Evolutionary conservation across 2,329 filamentous ascomycete genomes (phyloP).

Genomic region (Trichoderma sp.): DNA sequence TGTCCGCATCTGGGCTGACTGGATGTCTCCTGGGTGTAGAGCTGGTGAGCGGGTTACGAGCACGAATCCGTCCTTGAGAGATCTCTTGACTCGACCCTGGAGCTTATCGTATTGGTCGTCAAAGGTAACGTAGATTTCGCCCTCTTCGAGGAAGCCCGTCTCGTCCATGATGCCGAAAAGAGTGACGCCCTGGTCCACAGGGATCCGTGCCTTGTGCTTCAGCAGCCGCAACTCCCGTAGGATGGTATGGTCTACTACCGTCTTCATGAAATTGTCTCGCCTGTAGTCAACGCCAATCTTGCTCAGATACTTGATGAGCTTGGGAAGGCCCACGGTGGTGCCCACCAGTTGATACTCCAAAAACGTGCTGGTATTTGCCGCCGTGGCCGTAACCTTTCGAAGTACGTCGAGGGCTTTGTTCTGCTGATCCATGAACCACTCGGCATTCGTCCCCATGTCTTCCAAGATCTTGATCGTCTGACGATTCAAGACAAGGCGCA

Average conservation of each 20-base stretch:
- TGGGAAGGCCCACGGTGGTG: slow-evolving; percentile 60
- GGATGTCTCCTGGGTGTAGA: slow-evolving; percentile 79
- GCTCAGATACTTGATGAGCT: slow-evolving; percentile 62
- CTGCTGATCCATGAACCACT: slow-evolving; percentile 68
- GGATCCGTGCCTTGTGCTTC: slow-evolving; percentile 79
- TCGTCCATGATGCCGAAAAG: slow-evolving; percentile 86
- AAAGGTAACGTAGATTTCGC: slow-evolving; percentile 68
- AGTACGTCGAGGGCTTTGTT: slow-evolving; percentile 62
- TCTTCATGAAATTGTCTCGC: slow-evolving; percentile 69
- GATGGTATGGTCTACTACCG: slow-evolving; percentile 69
- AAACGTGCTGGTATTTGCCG: slow-evolving; percentile 66
- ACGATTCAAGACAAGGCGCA: slow-evolving; percentile 73
- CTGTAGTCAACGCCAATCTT: slow-evolving; percentile 65
- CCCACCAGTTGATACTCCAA: slow-evolving; percentile 65
- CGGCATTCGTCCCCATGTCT: slow-evolving; percentile 64
- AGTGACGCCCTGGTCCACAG: slow-evolving; percentile 69
- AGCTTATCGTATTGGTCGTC: slow-evolving; percentile 42
- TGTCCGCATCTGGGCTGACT: slow-evolving; percentile 63
- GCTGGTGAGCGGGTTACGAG: slow-evolving; percentile 79
- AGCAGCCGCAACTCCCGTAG: slow-evolving; percentile 71
- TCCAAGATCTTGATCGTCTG: slow-evolving; percentile 86
- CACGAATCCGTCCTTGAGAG: slow-evolving; percentile 48
- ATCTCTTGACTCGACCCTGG: slow-evolving; percentile 35
- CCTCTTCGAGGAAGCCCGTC: slow-evolving; percentile 66
- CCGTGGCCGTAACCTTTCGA: slow-evolving; percentile 58